Evolutionary conservation across 2,329 filamentous ascomycete genomes (phyloP).

Genomic region (Lachnellula cervina): DNA sequence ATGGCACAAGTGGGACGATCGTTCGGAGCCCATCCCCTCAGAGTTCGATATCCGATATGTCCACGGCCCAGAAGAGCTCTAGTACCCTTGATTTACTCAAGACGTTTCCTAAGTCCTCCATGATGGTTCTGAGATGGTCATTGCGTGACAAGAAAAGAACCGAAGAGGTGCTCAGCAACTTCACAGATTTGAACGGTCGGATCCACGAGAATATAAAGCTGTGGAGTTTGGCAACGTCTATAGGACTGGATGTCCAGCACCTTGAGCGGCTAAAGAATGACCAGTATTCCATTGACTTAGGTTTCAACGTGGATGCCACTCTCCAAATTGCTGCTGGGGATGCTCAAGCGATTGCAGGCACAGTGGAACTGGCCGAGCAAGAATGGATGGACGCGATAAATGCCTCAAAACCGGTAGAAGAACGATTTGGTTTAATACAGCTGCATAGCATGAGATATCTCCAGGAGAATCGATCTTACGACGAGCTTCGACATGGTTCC

Average conservation of each 20-base stretch:
- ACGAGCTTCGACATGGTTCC: background rate
- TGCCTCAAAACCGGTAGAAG: background rate
- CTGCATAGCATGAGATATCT: background rate
- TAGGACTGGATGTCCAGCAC: constrained; percentile 2
- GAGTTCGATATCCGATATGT: background rate
- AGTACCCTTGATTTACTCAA: background rate
- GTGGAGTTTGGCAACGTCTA: background rate
- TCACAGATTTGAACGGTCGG: constrained; percentile 1
- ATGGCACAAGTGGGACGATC: background rate
- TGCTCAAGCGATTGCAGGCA: background rate
- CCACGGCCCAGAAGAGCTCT: background rate
- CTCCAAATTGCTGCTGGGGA: background rate
- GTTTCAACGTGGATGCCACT: constrained; percentile 4
- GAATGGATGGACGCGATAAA: background rate
- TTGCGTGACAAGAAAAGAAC: constrained; percentile 3
- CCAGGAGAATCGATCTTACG: background rate
- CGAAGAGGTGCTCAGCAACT: constrained; percentile 2
- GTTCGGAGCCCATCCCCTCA: background rate
- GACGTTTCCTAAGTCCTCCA: background rate
- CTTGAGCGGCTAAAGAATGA: constrained; percentile 1
- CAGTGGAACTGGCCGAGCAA: background rate
- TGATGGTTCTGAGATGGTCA: constrained; percentile 1
- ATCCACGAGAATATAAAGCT: constrained; percentile 3
- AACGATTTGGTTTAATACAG: background rate
- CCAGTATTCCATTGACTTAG: constrained; percentile 1